phyloP scores from a whole-genome alignment of 148 eudicot species.

The Pharnaceum exiguum region DNA sequence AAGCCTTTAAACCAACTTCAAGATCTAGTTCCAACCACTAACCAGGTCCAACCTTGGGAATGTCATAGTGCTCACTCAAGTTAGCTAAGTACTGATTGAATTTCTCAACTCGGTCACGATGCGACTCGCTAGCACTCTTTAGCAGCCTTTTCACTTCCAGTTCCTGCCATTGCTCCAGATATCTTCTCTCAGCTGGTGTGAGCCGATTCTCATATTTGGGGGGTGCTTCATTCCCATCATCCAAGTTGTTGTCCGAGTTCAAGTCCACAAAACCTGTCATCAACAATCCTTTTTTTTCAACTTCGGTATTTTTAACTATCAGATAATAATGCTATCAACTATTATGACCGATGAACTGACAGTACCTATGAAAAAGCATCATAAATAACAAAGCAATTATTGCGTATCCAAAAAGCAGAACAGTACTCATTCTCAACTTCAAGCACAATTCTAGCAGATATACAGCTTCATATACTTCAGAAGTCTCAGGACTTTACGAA shows the following conservation, averaged over 20 bases:
- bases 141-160: conserved; percentile 58
- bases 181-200: conserved; percentile 81
- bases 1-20: no score
- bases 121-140: conserved; percentile 60
- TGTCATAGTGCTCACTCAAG: conserved; percentile 86
- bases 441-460: neutral
- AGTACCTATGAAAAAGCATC: no score
- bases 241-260: conserved; percentile 8
- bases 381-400: no score
- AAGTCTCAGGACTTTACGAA: no score
- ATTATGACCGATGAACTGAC: neutral
- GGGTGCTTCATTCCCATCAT: conserved; percentile 13
- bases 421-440: neutral
- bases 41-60: conserved; percentile 96
- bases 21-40: no score
- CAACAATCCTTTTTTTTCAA: neutral
- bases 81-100: conserved; percentile 79
- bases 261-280: conserved; percentile 15
- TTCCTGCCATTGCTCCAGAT: conserved; percentile 62
- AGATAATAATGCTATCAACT: neutral
- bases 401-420: neutral
- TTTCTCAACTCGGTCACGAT: conserved; percentile 66
- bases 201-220: conserved; percentile 35
- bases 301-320: conserved; percentile 3
- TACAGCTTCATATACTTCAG: no score